Evolutionary conservation across 345 rosid species (phyloP).

Genomic region (Raphanus raphanistrum): DNA sequence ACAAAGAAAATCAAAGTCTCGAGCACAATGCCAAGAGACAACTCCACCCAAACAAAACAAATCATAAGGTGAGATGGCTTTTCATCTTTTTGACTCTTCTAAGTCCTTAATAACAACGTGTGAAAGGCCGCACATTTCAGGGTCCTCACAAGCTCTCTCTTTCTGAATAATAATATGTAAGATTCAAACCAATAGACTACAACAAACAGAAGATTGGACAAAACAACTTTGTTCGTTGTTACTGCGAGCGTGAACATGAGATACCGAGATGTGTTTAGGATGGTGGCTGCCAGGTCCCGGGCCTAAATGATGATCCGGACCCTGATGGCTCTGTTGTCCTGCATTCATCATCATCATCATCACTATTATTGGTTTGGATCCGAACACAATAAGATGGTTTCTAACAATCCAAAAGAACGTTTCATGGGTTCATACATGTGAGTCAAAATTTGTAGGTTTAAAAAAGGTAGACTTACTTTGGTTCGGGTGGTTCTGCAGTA

Average conservation of each 20-base stretch:
- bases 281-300: slow-evolving; percentile 98
- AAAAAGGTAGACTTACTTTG: slow-evolving; percentile 30
- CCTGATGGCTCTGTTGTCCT: slow-evolving; percentile 85
- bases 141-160: slow-evolving; percentile 18
- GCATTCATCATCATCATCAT: slow-evolving; percentile 23
- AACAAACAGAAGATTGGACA: slow-evolving; percentile 12
- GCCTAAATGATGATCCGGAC: slow-evolving; percentile 75
- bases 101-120: slow-evolving; percentile 20
- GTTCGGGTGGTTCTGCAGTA: slow-evolving; percentile 22
- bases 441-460: neutral
- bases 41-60: neutral
- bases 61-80: neutral
- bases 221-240: neutral
- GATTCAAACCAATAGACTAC: slow-evolving; percentile 17
- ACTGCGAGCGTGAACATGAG: neutral
- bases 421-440: neutral
- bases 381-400: neutral
- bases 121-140: slow-evolving; percentile 16
- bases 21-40: slow-evolving; percentile 33
- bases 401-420: neutral
- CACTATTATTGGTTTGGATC: slow-evolving; percentile 6
- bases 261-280: slow-evolving; percentile 39
- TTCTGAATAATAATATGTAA: neutral
- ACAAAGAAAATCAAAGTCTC: slow-evolving; percentile 19
- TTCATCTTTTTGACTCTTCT: slow-evolving; percentile 28